phyloP scores from a whole-genome alignment of 2,329 filamentous ascomycete species.

The Onygenales sp. region DNA sequence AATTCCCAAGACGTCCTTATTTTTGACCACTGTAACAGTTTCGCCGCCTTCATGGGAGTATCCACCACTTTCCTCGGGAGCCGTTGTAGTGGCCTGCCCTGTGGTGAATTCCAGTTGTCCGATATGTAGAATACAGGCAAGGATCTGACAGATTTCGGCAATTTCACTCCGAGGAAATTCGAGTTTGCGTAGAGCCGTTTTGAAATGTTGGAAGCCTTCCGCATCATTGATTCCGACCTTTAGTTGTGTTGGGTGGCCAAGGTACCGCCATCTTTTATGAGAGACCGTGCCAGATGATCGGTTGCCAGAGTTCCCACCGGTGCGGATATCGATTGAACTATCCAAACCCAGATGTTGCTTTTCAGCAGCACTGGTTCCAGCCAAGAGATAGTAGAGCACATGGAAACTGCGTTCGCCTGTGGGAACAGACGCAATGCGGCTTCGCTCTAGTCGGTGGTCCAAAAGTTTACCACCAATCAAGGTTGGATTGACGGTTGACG shows the following conservation, averaged over 20 bases:
- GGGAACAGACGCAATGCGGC: slow-evolving; percentile 81
- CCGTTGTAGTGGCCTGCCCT: slow-evolving; percentile 65
- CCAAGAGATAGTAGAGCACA: slow-evolving; percentile 86
- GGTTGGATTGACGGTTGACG: slow-evolving; percentile 71
- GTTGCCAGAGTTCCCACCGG: slow-evolving; percentile 34
- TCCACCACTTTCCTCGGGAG: slow-evolving; percentile 84
- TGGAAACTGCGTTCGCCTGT: slow-evolving; percentile 97
- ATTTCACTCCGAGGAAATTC: slow-evolving; percentile 92
- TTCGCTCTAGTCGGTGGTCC: slow-evolving; percentile 85
- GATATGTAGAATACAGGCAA: slow-evolving; percentile 92
- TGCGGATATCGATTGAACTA: slow-evolving; percentile 29
- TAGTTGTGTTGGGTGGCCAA: slow-evolving; percentile 91
- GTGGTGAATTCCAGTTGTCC: slow-evolving; percentile 91
- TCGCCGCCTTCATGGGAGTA: slow-evolving; percentile 93
- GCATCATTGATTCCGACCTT: slow-evolving; percentile 95
- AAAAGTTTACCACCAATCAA: slow-evolving; percentile 90
- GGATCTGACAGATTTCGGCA: slow-evolving; percentile 89
- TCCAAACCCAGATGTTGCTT: slow-evolving; percentile 72
- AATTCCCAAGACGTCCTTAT: slow-evolving; percentile 78
- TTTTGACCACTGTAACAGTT: slow-evolving; percentile 76
- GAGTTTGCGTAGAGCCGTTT: slow-evolving; percentile 84
- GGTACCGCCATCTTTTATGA: slow-evolving; percentile 89
- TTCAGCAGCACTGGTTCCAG: slow-evolving; percentile 83
- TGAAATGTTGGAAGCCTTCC: slow-evolving; percentile 95
- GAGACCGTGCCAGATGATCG: slow-evolving; percentile 43